Base-by-base conservation (phyloP, 768 basidiomycete genomes). In the Suillus occidentalis region DNA sequence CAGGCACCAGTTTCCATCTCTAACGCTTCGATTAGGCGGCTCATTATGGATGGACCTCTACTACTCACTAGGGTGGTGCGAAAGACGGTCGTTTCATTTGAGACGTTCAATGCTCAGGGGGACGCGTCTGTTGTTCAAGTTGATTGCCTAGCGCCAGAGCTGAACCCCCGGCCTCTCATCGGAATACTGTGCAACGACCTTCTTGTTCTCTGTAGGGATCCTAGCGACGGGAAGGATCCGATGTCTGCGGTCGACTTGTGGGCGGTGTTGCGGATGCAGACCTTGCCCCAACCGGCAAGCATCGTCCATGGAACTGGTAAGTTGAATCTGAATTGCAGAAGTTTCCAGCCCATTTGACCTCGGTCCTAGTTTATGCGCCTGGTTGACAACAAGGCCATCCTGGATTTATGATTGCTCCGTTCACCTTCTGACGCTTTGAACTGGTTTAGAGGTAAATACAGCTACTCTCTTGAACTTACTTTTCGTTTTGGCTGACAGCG, bases 251-350 rank as follows among this genome's bases (percentile, higher is more conserved):
- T 98, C 37, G 96, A 99, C 73, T 82, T 99, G n/a, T 98, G 94
- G 91, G 95, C 95, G 40, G 97, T 98, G 40, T 79, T 99, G 66
- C 85, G 97, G 50, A 95, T 99, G 94, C 94, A 96, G 76, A 97
- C 95, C 0, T 74, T 95, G 52, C 89, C 90, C 6, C 93, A 95
- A 71, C 95, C 93, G 6, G 94, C 93, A 20, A 94, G 90, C 68
- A 92, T 95, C 63, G 91, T 94, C 31, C 90, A 95, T 73, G 92
- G 92, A 49, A 95, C 91, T 74, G 87, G 92, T 91, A 73, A 67
- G 79, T 69, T 50, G 64, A 47, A 47, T 42, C 9, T 20, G 40
- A 66, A 40, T 25, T 49, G 40, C 6, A 6, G 25, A 28, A 58
- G 5, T 39, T 36, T 36, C 14, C n/a, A n/a, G 22, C 4, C 6